Base-by-base conservation (phyloP, 1,284 basidiomycete species). In the Ustilago tritici region DNA sequence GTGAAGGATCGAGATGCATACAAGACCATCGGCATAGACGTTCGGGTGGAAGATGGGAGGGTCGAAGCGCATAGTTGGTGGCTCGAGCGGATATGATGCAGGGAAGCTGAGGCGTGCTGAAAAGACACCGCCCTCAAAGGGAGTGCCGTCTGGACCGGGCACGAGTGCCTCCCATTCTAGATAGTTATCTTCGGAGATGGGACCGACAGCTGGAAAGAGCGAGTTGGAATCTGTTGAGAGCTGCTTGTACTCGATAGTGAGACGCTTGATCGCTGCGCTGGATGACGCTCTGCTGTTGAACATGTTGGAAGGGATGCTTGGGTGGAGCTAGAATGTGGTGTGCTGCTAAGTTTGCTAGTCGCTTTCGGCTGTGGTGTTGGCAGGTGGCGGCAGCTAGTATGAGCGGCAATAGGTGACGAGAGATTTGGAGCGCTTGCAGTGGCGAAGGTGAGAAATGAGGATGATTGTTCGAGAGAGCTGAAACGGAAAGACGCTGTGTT, bases 121-220 rank as follows among this genome's bases (percentile, higher is more conserved):
- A 82, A 99, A 99, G 34, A 99, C 91, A 63, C 97, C 97, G 58
- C 95, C 97, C 89, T 99, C 97, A 86, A 97, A 99, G 1, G 97
- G 97, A 50, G 97, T 99, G 78, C 95, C 97, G 84, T 96, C 95
- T 14, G 96, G 97, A 1, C 97, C 97, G 81, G 92, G 92, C 70
- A 99, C 95, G 79, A 99, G 89, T 17, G 95, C 95, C 87, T 98
- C 97, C 97, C 97, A 99, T 76, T 92, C 93, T 86, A 99, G 94
- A 89, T 99, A 95, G 88, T 99, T 95, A 77, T 93, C 92, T 88
- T 99, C 96, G 54, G 92, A 92, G 82, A 98, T 90, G 52, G 95
- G 95, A 0, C 94, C 94, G 92, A 68, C 62, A 23, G 81, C 84
- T 12, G 74, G 81, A 65, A 86, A 82, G 56, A 86, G 81, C 53